Percentiles rank a stretch among this genome's conserved stretches.
Evolutionary conservation across 2,329 filamentous ascomycete genomes (phyloP).

Genomic region (Ophiostoma fasciatum): DNA sequence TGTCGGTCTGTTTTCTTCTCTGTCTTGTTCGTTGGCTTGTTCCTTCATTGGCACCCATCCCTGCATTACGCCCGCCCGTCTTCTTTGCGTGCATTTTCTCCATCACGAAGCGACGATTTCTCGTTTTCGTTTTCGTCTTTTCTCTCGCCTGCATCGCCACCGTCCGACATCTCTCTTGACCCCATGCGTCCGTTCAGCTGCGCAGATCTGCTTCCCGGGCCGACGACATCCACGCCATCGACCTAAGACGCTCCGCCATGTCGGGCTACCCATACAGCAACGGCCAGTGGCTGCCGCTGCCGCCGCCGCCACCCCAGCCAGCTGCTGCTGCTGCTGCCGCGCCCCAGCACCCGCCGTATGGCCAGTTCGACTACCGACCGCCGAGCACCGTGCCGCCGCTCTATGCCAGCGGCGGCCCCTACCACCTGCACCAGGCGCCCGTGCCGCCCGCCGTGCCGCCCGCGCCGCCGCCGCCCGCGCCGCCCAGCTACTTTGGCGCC

Average conservation of each 20-base stretch:
- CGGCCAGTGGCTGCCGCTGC: constrained; percentile 12
- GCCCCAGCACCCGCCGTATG: neutral
- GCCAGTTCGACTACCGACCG: constrained; percentile 13
- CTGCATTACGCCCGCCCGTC: too few relatives aligned
- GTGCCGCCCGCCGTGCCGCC: neutral
- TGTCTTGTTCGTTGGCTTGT: too few relatives aligned
- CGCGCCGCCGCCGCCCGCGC: neutral
- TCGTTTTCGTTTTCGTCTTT: neutral
- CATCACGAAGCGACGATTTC: too few relatives aligned
- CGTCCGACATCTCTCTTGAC: too few relatives aligned
- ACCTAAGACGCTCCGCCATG: constrained; percentile 16
- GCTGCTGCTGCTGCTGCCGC: too few relatives aligned
- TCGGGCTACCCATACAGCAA: constrained; percentile 25
- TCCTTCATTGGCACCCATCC: too few relatives aligned
- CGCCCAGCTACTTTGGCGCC: constrained; percentile 15
- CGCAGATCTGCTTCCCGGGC: neutral
- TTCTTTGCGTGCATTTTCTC: too few relatives aligned
- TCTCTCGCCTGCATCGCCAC: neutral
- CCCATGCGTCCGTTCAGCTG: neutral
- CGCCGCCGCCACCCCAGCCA: constrained; percentile 1
- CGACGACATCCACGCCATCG: neutral
- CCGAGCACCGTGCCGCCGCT: neutral
- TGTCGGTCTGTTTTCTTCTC: too few relatives aligned
- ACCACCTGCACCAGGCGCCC: constrained; percentile 1
- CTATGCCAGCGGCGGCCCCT: too few relatives aligned